These are phyloP conservation scores for Stachybotrys elegans DNA, from an alignment of 2,329 filamentous ascomycete genomes.

Conservation along the genomic window DNA sequence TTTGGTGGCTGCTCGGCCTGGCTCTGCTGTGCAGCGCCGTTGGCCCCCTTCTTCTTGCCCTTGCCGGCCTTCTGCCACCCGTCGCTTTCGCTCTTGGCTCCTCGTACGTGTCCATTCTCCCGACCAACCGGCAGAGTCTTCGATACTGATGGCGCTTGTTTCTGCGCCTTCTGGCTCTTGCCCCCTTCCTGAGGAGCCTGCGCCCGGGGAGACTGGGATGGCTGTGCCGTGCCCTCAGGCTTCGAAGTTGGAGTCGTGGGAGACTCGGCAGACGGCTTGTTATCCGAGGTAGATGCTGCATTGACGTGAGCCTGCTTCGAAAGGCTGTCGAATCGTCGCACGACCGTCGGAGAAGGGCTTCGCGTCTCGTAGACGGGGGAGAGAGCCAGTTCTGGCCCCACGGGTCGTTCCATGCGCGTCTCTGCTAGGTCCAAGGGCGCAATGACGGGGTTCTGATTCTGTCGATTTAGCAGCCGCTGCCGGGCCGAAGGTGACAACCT, in stretches of 20 bases:
- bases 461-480: constrained; percentile 33
- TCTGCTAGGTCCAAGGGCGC: constrained; percentile 53
- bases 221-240: constrained; percentile 6
- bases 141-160: constrained; percentile 17
- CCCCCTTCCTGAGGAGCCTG: constrained; percentile 10
- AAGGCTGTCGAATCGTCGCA: constrained; percentile 46
- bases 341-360: constrained; percentile 63
- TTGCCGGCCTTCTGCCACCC: constrained; percentile 58
- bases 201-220: constrained; percentile 5
- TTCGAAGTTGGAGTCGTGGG: constrained; percentile 10
- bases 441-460: constrained; percentile 43
- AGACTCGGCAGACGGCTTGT: constrained; percentile 14
- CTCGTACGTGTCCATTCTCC: constrained; percentile 49
- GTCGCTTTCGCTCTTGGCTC: constrained; percentile 50
- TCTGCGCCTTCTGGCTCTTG: constrained; percentile 21
- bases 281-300: constrained; percentile 8
- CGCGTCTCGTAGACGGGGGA: constrained; percentile 71
- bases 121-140: constrained; percentile 34
- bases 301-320: constrained; percentile 19
- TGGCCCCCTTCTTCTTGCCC: constrained; percentile 38
- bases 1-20: constrained; percentile 52
- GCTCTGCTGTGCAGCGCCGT: constrained; percentile 25
- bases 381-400: constrained; percentile 41
- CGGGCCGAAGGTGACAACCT: constrained; percentile 27
- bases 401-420: constrained; percentile 29